Evolutionary conservation across 179 eudicot species (phyloP).

Genomic region (Dionaea muscipula): DNA sequence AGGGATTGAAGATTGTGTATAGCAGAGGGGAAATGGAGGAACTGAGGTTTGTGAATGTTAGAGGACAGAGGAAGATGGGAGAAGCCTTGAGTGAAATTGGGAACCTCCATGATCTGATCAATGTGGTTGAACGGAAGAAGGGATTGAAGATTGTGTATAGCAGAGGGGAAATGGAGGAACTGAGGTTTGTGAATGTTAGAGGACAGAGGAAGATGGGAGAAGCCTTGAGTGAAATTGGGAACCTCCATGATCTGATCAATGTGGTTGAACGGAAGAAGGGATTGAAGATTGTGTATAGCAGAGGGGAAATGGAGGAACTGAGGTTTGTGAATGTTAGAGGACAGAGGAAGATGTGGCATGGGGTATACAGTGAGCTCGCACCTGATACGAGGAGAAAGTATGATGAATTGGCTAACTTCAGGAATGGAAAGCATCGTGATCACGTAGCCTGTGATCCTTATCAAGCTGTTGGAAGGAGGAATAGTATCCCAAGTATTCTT

Average conservation of each 20-base stretch:
- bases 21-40: constrained; percentile 29
- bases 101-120: background rate
- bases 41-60: constrained; percentile 14
- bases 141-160: constrained; percentile 26
- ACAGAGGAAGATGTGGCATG: constrained; percentile 58
- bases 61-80: constrained; percentile 10
- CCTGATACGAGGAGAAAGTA: constrained; percentile 36
- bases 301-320: constrained; percentile 39
- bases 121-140: constrained; percentile 9
- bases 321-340: constrained; percentile 35
- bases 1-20: constrained; percentile 22
- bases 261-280: constrained; percentile 11
- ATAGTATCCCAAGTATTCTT: constrained; percentile 9
- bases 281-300: constrained; percentile 27
- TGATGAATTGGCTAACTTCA: constrained; percentile 28
- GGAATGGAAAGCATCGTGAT: constrained; percentile 16
- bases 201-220: constrained; percentile 8
- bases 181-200: constrained; percentile 14
- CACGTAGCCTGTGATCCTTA: constrained; percentile 20
- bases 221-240: constrained; percentile 1
- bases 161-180: constrained; percentile 26
- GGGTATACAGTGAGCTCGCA: constrained; percentile 41
- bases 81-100: background rate
- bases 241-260: background rate
- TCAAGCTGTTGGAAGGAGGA: constrained; percentile 18